These are phyloP conservation scores for Sporothrix brasiliensis DNA, from an alignment of 2,329 filamentous ascomycete genomes.

Conservation along the genomic window DNA sequence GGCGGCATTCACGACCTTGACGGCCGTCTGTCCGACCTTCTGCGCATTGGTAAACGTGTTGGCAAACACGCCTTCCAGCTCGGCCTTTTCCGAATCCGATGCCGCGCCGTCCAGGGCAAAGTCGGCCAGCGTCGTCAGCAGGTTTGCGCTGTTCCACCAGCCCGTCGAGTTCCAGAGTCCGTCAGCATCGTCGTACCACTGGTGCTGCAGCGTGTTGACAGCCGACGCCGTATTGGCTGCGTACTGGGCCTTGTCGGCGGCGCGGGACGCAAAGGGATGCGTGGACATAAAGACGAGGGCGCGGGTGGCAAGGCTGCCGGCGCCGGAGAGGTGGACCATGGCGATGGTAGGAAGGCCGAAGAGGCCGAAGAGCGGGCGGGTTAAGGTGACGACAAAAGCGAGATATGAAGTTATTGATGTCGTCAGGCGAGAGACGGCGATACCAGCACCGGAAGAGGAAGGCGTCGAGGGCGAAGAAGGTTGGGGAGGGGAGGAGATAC, in stretches of 20 bases:
- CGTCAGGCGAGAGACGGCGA: background rate
- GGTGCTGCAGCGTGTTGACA: constrained; percentile 53
- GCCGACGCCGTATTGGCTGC: constrained; percentile 42
- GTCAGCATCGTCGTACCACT: constrained; percentile 61
- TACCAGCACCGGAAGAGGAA: constrained; percentile 23
- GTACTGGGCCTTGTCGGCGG: constrained; percentile 39
- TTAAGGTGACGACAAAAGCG: background rate
- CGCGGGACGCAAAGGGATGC: background rate
- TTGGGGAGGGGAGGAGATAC: background rate
- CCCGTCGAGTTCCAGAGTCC: constrained; percentile 66
- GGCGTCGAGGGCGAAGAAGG: background rate
- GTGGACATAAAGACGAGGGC: constrained; percentile 30
- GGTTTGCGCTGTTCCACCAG: constrained; percentile 78
- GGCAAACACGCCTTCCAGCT: constrained; percentile 47
- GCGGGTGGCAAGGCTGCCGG: constrained; percentile 28
- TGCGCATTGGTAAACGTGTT: constrained; percentile 55
- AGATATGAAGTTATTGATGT: background rate
- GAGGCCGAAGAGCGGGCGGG: constrained; percentile 3
- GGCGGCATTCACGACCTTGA: constrained; percentile 45
- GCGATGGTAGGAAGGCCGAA: background rate
- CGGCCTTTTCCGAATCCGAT: constrained; percentile 44
- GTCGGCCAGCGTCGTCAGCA: constrained; percentile 64
- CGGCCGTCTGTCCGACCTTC: constrained; percentile 43
- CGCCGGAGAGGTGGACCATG: constrained; percentile 25
- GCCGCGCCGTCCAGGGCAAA: constrained; percentile 46